Base-by-base conservation (phyloP, 441 rosid genomes). In the Adansonia madagascariensis region DNA sequence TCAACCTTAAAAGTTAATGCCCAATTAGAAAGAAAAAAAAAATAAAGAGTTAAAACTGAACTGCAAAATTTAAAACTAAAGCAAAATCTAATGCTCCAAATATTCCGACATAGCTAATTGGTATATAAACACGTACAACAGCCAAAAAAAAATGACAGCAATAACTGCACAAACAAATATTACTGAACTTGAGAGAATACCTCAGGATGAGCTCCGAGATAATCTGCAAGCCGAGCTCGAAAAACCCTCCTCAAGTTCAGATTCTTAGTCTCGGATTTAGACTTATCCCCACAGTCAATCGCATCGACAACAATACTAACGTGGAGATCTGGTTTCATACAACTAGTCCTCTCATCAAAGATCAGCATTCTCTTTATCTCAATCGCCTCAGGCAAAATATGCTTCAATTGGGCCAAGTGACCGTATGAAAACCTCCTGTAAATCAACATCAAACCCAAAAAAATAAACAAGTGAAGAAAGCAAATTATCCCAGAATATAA, bases 241-340 rank as follows among this genome's bases (percentile, higher is more conserved):
- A 96, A 90, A 27, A 91, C 72, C 81, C 84, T 94, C 82, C 94
- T 80, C 57, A 92, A 71, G 4, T 73, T 65, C 43, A 83, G 71
- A 73, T 85, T 83, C 84, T 86, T 87, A 67, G 78, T 83, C 7
- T 82, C 88, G 0, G 86, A 68, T 74, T 86, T 83, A 6, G 49
- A 76, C 4, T 77, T 82, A 39, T 68, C 78, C 49, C 80, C 89
- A 14, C 69, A 79, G 17, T 78, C 82, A 57, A 90, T 64, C 0
- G 90, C 89, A 72, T 90, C 87, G 1, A 81, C 84, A 27, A 88
- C 84, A 12, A 96, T 52, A 18, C 86, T 79, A 63, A 96, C 80
- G 67, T 87, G 85, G 79, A 96, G 93, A 78, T 91, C 94, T 0
- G 97, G 94, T 81, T 90, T 94, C 95, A 90, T 89, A 47, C 93